Evolutionary conservation across 2,329 filamentous ascomycete species (phyloP).

Genomic region (Neospermospora avenae): DNA sequence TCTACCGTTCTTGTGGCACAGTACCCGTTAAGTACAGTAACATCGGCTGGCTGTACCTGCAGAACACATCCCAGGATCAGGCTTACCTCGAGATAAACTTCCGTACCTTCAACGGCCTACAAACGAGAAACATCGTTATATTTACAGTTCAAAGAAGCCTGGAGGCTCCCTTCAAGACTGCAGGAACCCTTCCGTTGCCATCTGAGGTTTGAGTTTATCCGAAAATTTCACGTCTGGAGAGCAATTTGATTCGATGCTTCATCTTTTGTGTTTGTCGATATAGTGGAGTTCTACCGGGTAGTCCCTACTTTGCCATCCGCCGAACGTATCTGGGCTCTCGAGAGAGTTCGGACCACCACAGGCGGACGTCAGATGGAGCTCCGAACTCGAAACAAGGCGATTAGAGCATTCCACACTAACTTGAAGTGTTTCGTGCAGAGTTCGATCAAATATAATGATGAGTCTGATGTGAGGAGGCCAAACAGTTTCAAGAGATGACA

Average conservation of each 20-base stretch:
- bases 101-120: background rate
- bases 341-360: too few relatives aligned
- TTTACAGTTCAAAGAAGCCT: background rate
- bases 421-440: background rate
- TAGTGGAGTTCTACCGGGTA: background rate
- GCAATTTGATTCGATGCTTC: background rate
- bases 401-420: background rate
- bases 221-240: background rate
- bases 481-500: background rate
- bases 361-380: background rate
- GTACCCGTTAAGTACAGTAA: background rate
- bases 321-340: too few relatives aligned
- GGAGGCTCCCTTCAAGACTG: background rate
- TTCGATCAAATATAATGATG: too few relatives aligned
- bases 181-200: background rate
- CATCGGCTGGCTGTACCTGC: background rate
- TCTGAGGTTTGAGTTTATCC: background rate
- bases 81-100: background rate
- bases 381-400: background rate
- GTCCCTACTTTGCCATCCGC: background rate
- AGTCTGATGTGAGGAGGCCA: background rate
- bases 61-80: background rate
- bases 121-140: background rate
- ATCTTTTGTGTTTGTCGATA: background rate
- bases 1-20: background rate